phyloP scores from a whole-genome alignment of 2,329 filamentous ascomycete genomes.

The Fusarium goolgardi region DNA sequence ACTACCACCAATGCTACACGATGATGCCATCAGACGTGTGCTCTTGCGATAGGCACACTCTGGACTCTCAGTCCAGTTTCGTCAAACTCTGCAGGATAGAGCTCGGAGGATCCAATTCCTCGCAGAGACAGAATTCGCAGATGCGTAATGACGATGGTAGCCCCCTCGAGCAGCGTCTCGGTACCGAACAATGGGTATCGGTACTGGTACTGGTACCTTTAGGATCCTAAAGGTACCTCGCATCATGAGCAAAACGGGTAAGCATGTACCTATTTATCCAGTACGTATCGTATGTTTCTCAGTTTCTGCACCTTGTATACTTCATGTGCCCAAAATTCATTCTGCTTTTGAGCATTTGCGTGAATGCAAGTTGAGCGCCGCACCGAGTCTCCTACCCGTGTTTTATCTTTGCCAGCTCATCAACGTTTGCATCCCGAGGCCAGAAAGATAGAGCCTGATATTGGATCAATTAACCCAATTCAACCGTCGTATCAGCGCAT shows the following conservation, averaged over 20 bases:
- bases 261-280: neutral
- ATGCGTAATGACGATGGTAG: conserved; percentile 44
- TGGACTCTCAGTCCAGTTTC: conserved; percentile 13
- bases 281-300: conserved; percentile 22
- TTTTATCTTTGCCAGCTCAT: conserved; percentile 29
- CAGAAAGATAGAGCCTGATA: conserved; percentile 15
- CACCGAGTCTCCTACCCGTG: conserved; percentile 24
- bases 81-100: conserved; percentile 25
- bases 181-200: conserved; percentile 41
- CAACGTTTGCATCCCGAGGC: conserved; percentile 20
- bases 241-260: neutral
- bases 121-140: conserved; percentile 19
- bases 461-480: conserved; percentile 1
- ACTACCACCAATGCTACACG: conserved; percentile 26
- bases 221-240: conserved; percentile 26
- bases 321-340: conserved; percentile 2
- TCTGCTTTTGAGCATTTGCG: conserved; percentile 6
- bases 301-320: neutral
- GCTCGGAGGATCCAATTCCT: conserved; percentile 18
- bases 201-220: conserved; percentile 32
- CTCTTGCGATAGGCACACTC: conserved; percentile 30
- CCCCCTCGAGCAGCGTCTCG: conserved; percentile 30
- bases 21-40: conserved; percentile 41
- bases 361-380: conserved; percentile 10
- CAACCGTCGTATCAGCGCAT: conserved; percentile 6